These are phyloP conservation scores for Schwanniomyces occidentalis DNA, from an alignment of 805 yeast genomes.

Conservation along the genomic window DNA sequence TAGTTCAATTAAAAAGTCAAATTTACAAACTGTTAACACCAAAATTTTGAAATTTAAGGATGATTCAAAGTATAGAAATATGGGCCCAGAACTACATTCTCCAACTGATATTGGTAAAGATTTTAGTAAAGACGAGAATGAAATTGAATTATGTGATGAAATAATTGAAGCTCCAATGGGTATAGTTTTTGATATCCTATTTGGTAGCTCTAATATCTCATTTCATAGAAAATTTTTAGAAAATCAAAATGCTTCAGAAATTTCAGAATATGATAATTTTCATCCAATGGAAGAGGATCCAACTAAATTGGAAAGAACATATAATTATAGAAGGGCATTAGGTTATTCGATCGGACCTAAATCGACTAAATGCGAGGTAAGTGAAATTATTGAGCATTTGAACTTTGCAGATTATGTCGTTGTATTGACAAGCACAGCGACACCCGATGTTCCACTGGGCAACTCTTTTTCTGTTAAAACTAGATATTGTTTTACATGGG, in stretches of 20 bases:
- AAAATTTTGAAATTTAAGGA: constrained; percentile 37
- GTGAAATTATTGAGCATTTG: constrained; percentile 57
- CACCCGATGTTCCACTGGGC: constrained; percentile 97
- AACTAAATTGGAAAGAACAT: constrained; percentile 49
- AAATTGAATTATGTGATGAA: constrained; percentile 49
- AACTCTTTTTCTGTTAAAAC: constrained; percentile 74
- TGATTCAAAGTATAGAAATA: constrained; percentile 42
- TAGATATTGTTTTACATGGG: constrained; percentile 77
- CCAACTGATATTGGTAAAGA: constrained; percentile 54
- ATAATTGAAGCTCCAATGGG: constrained; percentile 75
- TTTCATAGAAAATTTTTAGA: constrained; percentile 41
- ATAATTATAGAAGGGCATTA: constrained; percentile 71
- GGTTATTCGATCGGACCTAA: constrained; percentile 89
- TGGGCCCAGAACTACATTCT: constrained; percentile 66
- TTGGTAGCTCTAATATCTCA: constrained; percentile 54
- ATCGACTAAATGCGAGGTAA: constrained; percentile 72
- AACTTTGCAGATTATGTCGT: constrained; percentile 57
- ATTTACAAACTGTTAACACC: constrained; percentile 4
- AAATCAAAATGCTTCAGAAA: constrained; percentile 48
- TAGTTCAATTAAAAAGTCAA: constrained; percentile 1
- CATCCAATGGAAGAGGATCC: constrained; percentile 33
- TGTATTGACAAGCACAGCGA: constrained; percentile 61
- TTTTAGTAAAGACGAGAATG: constrained; percentile 42
- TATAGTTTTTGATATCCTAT: constrained; percentile 64
- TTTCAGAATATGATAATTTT: constrained; percentile 39